phyloP scores from a whole-genome alignment of 2,329 filamentous ascomycete species.

The Leptodontidium sp. region DNA sequence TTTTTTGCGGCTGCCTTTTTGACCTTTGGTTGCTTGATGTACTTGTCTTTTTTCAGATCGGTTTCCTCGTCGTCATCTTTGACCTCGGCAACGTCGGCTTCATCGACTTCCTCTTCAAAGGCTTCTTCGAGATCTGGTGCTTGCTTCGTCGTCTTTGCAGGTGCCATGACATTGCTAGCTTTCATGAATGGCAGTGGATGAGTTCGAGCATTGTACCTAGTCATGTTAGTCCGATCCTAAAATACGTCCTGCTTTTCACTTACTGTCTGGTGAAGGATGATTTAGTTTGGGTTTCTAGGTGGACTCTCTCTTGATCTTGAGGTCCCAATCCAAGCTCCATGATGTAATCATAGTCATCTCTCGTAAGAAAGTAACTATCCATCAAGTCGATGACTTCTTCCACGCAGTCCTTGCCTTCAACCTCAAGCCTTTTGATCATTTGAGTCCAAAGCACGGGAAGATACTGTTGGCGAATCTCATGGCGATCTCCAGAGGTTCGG shows the following conservation, averaged over 20 bases:
- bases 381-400: slow-evolving; percentile 89
- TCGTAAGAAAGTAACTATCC: slow-evolving; percentile 96
- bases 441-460: slow-evolving; percentile 87
- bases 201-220: slow-evolving; percentile 82
- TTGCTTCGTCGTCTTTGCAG: slow-evolving; percentile 75
- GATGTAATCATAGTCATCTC: slow-evolving; percentile 93
- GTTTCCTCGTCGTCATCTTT: slow-evolving; percentile 73
- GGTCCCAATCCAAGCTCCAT: slow-evolving; percentile 89
- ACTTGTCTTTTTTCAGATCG: slow-evolving; percentile 95
- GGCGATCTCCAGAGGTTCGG: slow-evolving; percentile 85
- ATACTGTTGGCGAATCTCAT: slow-evolving; percentile 95
- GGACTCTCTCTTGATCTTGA: slow-evolving; percentile 78
- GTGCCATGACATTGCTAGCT: slow-evolving; percentile 76
- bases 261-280: slow-evolving; percentile 87
- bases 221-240: neutral
- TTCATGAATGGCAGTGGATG: slow-evolving; percentile 98
- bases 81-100: slow-evolving; percentile 56
- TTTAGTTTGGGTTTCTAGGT: slow-evolving; percentile 87
- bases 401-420: slow-evolving; percentile 83
- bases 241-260: slow-evolving; percentile 51
- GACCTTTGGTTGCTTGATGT: slow-evolving; percentile 89
- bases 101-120: slow-evolving; percentile 87
- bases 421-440: slow-evolving; percentile 76
- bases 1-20: slow-evolving; percentile 63
- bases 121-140: slow-evolving; percentile 96